Evolutionary conservation across 2,329 filamentous ascomycete species (phyloP), one percentile per base, ranked within the genome.

Genomic region (Colletotrichum melonis): DNA sequence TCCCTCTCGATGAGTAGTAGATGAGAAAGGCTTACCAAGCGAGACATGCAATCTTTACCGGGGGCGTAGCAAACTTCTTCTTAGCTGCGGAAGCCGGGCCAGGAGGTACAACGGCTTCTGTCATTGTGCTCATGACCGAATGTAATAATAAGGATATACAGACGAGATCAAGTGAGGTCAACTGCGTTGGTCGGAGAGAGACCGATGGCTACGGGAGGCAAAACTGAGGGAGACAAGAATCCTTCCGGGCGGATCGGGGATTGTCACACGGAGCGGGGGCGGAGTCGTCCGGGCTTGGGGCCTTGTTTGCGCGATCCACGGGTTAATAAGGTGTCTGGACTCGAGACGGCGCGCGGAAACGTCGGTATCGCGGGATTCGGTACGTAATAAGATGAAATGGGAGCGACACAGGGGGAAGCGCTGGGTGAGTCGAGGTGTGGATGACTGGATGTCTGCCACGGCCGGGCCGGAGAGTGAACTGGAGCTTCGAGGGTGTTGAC

Each of bases 31-130:
- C 84, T 72, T 83, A 88, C 86, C 86, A 88, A 66, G 86, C 83
- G 69, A 88, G 81, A 75, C 86, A 88, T 26, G 86, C 86, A 63
- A 86, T 81, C 77, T 88, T 88, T 32, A 88, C 86, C 1, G 86
- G 86, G 62, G 86, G 86, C 32, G 82, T 81, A 57, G 84, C 83
- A 76, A 86, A 85, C 77, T 85, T 86, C 80, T 83, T 84, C 74
- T 75, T 76, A 30, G 74, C 67, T 60, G 70, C 76, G 56, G 75
- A 72, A 60, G 67, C 35, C 56, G 71, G 24, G 14, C 42, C 59
- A 16, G 75, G 26, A 26, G 74, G 59, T 26, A 55, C 63, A 56
- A 67, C 64, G 56, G 58, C 73, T 58, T 76, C 76, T 52, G 74
- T 74, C 74, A 76, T 76, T 69, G 73, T 70, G 52, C 49, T 70